Evolutionary conservation across 2,329 filamentous ascomycete genomes (phyloP).

Genomic region (Xylaria sp.): DNA sequence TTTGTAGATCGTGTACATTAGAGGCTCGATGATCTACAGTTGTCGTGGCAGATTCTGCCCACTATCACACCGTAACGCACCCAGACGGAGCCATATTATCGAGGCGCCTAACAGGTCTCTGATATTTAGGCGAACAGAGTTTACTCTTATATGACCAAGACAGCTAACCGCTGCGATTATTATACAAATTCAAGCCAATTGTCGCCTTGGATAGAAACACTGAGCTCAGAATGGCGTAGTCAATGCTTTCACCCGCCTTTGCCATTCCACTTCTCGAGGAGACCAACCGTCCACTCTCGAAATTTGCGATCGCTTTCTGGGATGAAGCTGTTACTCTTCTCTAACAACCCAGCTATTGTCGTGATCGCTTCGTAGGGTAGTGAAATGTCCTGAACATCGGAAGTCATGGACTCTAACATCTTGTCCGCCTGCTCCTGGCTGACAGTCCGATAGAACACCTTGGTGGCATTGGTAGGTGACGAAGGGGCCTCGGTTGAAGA

Average conservation of each 20-base stretch:
- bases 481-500: constrained; percentile 54
- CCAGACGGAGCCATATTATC: no score
- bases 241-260: constrained; percentile 6
- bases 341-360: constrained; percentile 58
- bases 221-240: not conserved
- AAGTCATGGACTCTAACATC: constrained; percentile 62
- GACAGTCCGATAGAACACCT: constrained; percentile 63
- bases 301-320: constrained; percentile 68
- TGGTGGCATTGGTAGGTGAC: constrained; percentile 58
- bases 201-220: not conserved
- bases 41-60: not conserved
- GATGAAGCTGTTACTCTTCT: constrained; percentile 61
- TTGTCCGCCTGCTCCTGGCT: constrained; percentile 57
- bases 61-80: not conserved
- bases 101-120: no score
- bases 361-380: constrained; percentile 64
- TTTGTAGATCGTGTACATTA: constrained; percentile 15
- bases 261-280: constrained; percentile 65
- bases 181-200: not conserved
- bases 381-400: constrained; percentile 68
- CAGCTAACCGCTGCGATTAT: not conserved
- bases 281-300: constrained; percentile 73
- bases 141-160: no score
- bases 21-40: not conserved
- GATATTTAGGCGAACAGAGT: no score